These are phyloP conservation scores for Stevia rebaudiana DNA, from an alignment of 140 eudicot species.

Conservation along the genomic window DNA sequence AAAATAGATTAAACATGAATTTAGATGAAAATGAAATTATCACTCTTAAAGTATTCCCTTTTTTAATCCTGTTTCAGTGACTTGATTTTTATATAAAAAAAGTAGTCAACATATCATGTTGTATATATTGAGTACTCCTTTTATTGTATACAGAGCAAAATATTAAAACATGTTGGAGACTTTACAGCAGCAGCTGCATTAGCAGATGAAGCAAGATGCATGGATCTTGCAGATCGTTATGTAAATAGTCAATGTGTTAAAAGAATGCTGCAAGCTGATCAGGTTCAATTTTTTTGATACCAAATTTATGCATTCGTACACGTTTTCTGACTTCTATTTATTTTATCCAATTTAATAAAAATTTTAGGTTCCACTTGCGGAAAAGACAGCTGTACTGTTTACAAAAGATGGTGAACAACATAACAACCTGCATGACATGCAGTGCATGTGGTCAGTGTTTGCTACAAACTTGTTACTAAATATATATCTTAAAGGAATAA, in stretches of 20 bases:
- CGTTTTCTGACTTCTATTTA: neutral
- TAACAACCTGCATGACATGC: slow-evolving; percentile 95
- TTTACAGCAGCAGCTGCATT: slow-evolving; percentile 85
- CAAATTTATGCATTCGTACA: neutral
- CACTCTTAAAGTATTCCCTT: neutral
- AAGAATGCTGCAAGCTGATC: slow-evolving; percentile 98
- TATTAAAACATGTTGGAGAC: slow-evolving; percentile 93
- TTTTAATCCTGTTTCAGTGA: neutral
- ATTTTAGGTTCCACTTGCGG: slow-evolving; percentile 78
- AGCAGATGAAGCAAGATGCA: slow-evolving; percentile 97
- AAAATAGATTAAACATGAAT: no score
- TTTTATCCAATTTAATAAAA: neutral
- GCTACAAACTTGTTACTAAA: neutral
- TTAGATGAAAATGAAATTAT: neutral
- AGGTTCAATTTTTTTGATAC: slow-evolving; percentile 36
- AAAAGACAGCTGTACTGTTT: slow-evolving; percentile 90
- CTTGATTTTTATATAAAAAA: no score
- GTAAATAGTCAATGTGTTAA: slow-evolving; percentile 92
- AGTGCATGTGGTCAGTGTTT: slow-evolving; percentile 95
- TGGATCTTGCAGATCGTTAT: slow-evolving; percentile 99
- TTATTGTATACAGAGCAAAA: slow-evolving; percentile 57
- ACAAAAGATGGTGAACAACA: slow-evolving; percentile 99
- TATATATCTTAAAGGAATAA: no score
- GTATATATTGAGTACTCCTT: neutral
- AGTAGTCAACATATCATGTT: no score